Evolutionary conservation across 2,329 filamentous ascomycete species (phyloP).

Genomic region (Rhynchosporium secalis): DNA sequence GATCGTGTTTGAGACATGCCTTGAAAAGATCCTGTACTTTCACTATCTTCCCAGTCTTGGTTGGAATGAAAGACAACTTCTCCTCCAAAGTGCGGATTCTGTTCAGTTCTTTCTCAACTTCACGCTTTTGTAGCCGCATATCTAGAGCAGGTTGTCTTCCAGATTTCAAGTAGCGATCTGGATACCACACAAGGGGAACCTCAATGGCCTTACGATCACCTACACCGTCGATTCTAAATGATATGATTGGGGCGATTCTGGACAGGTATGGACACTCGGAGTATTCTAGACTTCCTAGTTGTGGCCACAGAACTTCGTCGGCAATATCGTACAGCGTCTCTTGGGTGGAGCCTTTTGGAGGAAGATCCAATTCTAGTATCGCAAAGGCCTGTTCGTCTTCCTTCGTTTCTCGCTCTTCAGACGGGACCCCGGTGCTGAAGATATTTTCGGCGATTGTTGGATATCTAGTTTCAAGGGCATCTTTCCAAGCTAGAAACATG

Average conservation of each 20-base stretch:
- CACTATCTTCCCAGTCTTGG: constrained; percentile 30
- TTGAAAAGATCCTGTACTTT: constrained; percentile 38
- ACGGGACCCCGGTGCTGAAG: constrained; percentile 34
- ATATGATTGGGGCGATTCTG: constrained; percentile 50
- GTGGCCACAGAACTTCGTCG: constrained; percentile 38
- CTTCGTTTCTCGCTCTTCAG: constrained; percentile 21
- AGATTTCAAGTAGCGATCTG: constrained; percentile 52
- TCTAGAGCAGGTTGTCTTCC: constrained; percentile 49
- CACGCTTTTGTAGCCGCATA: constrained; percentile 41
- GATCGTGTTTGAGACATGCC: constrained; percentile 37
- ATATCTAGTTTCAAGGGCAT: constrained; percentile 20
- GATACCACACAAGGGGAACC: constrained; percentile 53
- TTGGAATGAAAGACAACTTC: constrained; percentile 31
- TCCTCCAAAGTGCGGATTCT: constrained; percentile 34
- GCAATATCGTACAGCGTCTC: constrained; percentile 40
- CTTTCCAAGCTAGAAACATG: constrained; percentile 34
- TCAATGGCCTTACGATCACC: constrained; percentile 48
- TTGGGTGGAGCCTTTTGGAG: constrained; percentile 29
- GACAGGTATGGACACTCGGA: constrained; percentile 36
- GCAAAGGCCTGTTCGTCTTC: constrained; percentile 34
- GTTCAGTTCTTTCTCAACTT: constrained; percentile 35
- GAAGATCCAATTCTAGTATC: constrained; percentile 36
- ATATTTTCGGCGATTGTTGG: constrained; percentile 29
- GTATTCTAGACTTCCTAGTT: constrained; percentile 25
- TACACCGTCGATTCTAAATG: constrained; percentile 47